phyloP scores from a whole-genome alignment of 306 rosid genomes.

The Crotalaria pallida region DNA sequence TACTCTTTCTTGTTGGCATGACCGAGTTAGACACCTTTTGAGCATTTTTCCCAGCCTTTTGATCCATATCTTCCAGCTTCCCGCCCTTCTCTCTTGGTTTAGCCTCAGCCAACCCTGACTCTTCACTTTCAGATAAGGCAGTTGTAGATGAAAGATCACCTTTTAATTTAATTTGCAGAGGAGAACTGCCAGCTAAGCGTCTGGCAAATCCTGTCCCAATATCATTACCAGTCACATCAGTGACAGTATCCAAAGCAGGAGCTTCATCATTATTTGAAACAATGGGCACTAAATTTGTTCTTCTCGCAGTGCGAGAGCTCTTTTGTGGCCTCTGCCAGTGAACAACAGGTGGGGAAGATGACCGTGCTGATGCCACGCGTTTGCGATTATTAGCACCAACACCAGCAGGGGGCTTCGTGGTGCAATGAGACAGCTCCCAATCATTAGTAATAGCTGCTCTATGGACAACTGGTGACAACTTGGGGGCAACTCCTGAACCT shows the following conservation, averaged over 20 bases:
- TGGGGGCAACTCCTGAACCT: conserved; percentile 68
- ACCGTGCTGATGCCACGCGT: conserved; percentile 63
- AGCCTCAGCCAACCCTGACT: conserved; percentile 76
- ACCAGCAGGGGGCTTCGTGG: conserved; percentile 78
- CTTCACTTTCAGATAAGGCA: conserved; percentile 90
- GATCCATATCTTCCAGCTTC: conserved; percentile 69
- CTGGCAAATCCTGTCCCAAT: conserved; percentile 60
- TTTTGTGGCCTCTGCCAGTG: conserved; percentile 94
- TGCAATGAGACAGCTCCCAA: conserved; percentile 76
- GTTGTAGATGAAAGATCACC: conserved; percentile 74
- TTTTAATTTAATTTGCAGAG: conserved; percentile 77
- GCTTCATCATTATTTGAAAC: conserved; percentile 72
- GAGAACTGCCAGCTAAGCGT: conserved; percentile 67
- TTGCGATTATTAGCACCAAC: conserved; percentile 78
- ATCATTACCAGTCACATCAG: conserved; percentile 76
- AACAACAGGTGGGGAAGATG: conserved; percentile 90
- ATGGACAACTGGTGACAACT: conserved; percentile 79
- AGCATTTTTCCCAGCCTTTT: conserved; percentile 62
- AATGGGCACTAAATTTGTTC: conserved; percentile 72
- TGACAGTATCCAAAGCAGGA: conserved; percentile 57
- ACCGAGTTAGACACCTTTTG: conserved; percentile 61
- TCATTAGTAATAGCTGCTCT: conserved; percentile 73
- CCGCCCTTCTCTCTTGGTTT: conserved; percentile 73
- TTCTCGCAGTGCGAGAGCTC: conserved; percentile 92
- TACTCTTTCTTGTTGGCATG: conserved; percentile 72